Base-by-base conservation (phyloP, 1,284 basidiomycete species). In the Ceratobasidium sp. region DNA sequence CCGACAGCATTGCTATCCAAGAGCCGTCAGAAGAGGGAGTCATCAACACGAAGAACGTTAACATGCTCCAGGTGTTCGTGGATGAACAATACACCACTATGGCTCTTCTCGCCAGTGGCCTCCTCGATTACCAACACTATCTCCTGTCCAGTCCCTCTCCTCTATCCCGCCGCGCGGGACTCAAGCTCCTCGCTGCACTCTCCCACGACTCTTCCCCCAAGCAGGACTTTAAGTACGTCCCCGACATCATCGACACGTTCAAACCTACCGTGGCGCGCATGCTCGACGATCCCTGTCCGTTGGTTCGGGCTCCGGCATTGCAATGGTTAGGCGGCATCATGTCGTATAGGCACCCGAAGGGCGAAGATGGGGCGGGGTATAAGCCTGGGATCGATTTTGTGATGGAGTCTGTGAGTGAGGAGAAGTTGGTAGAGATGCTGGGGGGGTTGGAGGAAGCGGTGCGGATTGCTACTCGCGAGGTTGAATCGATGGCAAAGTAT, bases 11-110 rank as follows among this genome's bases (percentile, higher is more conserved):
- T 11, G 44, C 17, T 24, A 45, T 71, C 27, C 15, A 59, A 8
- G 67, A 71, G 24, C 67, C 67, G 27, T 57, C 53, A n/a, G 67
- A 71, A 50, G 67, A 45, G 27, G 67, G 67, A 11, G 41, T 59
- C 19, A 56, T 27, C 7, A 54, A 71, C 36, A 60, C 60, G 67
- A 71, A 59, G 45, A 71, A 60, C 33, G 67, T 71, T 56, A 71
- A 71, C 6, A 53, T 60, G 44, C 44, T 71, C 17, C 2, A 8
- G 14, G 24, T 45, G 44, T 29, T 71, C 11, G 67, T 59, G 17
- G 45, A 57, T 17, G 54, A 71, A 24, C 67, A 71, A 27, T 71
- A 71, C 45, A 71, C n/a, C 27, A 27, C 56, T 14, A n/a, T 60
- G 22, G 56, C 54, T 29, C 56, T 71, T 29, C 27, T 71, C n/a